Evolutionary conservation across 306 rosid genomes (phyloP), one percentile per base, ranked within the genome.

Genomic region (Vicia villosa): DNA sequence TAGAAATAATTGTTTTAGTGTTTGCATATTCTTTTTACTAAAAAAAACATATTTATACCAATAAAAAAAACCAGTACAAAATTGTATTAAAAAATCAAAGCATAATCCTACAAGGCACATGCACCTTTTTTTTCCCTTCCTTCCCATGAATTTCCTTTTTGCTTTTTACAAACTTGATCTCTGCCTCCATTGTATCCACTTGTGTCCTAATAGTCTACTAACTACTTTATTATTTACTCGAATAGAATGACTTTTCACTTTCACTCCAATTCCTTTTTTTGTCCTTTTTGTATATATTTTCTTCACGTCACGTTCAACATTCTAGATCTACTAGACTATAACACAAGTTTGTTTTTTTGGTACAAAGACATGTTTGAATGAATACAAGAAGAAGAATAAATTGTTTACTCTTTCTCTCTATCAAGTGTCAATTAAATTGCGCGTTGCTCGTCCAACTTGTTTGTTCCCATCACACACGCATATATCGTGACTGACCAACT

Each of bases 401-500:
- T 12, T 22, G 5, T 54, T 22, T 22, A 22, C 60, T 22, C 15
- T 50, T 13, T 50, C 26, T 54, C 28, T 24, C 28, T 24, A 24
- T 24, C 28, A 24, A 24, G 28, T 24, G 4, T 54, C 34, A 0
- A 13, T 4, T 4, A 22, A 54, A 54, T 22, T 13, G 36, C 60
- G 60, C 60, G 34, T 54, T 22, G 3, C 36, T 54, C 16, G 16
- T 15, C 10, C 60, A 54, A 11, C 9, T 22, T 54, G 60, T 54
- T 22, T 54, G 60, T 54, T 54, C 60, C 11, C 60, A 19, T 54
- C 36, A 54, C 34, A 52, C 59, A 22, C 60, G 60, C 60, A 54
- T 22, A 11, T 54, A 54, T 1, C 60, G 60, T 54, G 34, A 54
- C 3, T 52, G 59, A 21, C 32, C 59, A 52, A 24, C 3, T 24